Evolutionary conservation across 176 grass and related monocot species (phyloP), one percentile per base, ranked within the genome.

Genomic region (Carex littledalei): DNA sequence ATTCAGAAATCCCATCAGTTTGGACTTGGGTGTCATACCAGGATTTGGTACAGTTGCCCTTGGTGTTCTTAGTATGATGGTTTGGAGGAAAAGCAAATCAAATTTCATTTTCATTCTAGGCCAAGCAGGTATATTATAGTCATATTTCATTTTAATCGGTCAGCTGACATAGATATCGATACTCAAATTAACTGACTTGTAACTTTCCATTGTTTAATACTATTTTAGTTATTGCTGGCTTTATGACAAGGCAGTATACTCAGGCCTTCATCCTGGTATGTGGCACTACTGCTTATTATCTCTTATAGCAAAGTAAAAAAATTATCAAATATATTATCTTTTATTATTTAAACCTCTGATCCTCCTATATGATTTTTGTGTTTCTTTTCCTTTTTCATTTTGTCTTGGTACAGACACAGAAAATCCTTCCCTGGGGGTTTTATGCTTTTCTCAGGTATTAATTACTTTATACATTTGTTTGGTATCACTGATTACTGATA

Each of bases 381-480:
- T 80, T 80, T 62, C 15, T 56, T 80, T 80, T 34, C 18, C 4
- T 80, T 61, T 32, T 63, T 6, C 8, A 13, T 81, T 39, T 41
- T n/a, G 4, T 43, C 15, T 37, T 83, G 21, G 6, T 54, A 67
- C 59, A 83, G 81, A 83, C 81, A 53, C 20, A 31, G 41, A 83
- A 66, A 43, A 53, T 83, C 7, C 26, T 65, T 63, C 81, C 81
- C 0, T 83, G 81, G 81, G 81, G 81, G 20, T 67, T 83, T 67
- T 83, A 83, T 66, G 39, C 63, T 83, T 29, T 55, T 54, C 81
- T 83, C 39, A 83, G 81, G 81, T 83, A 83, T 41, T 31, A 50
- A 52, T 83, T 66, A 17, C 32, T 52, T 50, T 24, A 53, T 20
- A 67, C 35, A 62, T 66, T 83, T 83, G 61, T 83, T 50, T 83